Conservation (phyloP, 176 grass and related monocot genomes). For the Carex littledalei region DNA sequence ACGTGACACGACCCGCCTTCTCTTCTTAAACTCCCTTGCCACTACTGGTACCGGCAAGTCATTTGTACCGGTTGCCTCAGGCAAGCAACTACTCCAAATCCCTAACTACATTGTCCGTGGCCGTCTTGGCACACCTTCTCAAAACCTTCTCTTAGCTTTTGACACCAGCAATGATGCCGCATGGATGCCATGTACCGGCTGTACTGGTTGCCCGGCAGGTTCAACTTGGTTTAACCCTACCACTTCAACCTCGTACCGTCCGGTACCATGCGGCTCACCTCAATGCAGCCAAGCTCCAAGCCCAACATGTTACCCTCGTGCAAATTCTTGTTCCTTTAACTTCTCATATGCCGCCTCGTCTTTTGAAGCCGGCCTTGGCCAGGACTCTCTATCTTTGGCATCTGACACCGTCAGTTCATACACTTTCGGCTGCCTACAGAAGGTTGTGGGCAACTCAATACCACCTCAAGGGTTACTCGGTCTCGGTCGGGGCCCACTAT, state of each 20-base stretch:
- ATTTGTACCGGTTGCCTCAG: conserved; percentile 56
- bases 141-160: conserved; percentile 59
- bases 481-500: conserved; percentile 64
- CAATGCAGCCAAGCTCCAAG: conserved; percentile 50
- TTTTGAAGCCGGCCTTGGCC: conserved; percentile 45
- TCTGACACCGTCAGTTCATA: conserved; percentile 18
- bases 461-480: conserved; percentile 72
- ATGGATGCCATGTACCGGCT: conserved; percentile 65
- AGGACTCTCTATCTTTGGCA: conserved; percentile 52
- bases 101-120: conserved; percentile 74
- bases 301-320: conserved; percentile 29
- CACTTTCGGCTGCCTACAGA: conserved; percentile 68
- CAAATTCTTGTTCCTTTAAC: conserved; percentile 49
- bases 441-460: conserved; percentile 31
- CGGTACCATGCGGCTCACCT: conserved; percentile 37
- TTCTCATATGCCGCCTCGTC: conserved; percentile 48
- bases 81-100: conserved; percentile 53
- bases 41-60: background rate
- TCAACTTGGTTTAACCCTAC: conserved; percentile 34
- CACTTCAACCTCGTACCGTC: conserved; percentile 39
- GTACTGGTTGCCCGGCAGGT: conserved; percentile 37
- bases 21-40: conserved; percentile 21
- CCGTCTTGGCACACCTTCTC: conserved; percentile 45
- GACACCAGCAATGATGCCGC: conserved; percentile 76
- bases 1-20: conserved; percentile 40